Evolutionary conservation across 768 basidiomycete species (phyloP), one percentile per base, ranked within the genome.

Genomic region (Gymnopilus junonius): DNA sequence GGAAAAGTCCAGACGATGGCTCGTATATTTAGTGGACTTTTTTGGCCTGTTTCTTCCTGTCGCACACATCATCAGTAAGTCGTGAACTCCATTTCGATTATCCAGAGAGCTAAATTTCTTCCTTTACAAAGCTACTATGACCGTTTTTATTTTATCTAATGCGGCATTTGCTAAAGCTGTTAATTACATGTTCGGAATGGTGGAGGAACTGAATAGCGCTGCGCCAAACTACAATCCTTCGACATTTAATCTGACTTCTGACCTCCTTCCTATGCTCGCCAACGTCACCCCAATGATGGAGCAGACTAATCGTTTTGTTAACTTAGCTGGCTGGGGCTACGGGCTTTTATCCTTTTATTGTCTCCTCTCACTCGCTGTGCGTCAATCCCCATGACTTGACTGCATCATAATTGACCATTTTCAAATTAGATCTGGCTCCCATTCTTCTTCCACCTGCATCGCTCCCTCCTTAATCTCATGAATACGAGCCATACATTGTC

Each of bases 281-380:
- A 40, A 55, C 23, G 54, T 55, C 27, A 40, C 54, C 23, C 54
- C 54, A 11, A 55, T 55, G 54, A 55, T 20, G 31, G 37, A 37
- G 20, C 35, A 55, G 37, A 55, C 54, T 12, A 34, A 55, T 37
- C 54, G 54, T 21, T 55, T 55, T 15, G 37, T 55, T 29, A 25
- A 55, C 23, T 55, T 55, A 20, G 34, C 54, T 23, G 54, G 54
- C 35, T 55, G 54, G 54, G 54, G 54, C 10, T 55, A 55, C 21
- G 54, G 54, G 15, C 54, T 55, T 20, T n/a, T 55, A 23, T 55
- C 54, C 20, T 55, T 55, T 20, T 55, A 55, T 40, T 55, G 54
- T 27, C 37, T 55, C 23, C 25, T 55, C 23, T 55, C 54, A 27
- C 54, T 55, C n/a, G 54, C 54, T 40, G 54, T 55, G 40, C 35